Base-by-base conservation (phyloP, 805 yeast genomes). In the Yarrowia phangngaensis region DNA sequence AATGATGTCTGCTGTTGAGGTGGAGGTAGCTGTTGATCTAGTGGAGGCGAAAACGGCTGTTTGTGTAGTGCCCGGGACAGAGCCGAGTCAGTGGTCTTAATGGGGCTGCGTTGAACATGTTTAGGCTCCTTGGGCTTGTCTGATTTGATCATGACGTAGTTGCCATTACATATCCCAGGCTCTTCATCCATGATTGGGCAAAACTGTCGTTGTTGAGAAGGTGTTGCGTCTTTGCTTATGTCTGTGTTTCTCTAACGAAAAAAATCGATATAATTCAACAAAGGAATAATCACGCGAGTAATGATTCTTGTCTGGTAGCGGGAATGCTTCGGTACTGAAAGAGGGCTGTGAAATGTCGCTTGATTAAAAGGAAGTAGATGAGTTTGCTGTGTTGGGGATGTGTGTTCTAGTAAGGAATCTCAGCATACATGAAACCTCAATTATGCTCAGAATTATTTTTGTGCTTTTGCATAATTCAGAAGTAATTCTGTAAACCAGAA, bases 61-160 rank as follows among this genome's bases (percentile, higher is more conserved):
- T 38, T 38, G 45, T 38, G 45, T n/a, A 41, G 48, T 3, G 48
- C 48, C 48, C 48, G 34, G 16, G 48, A 29, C 28, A 41, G 35
- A 29, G 48, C 48, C 34, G 35, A 29, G 48, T 41, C 29, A 4
- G 35, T 29, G 8, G 35, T 15, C 12, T 41, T 41, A 22, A 29
- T 41, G 35, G 48, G 48, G 16, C 48, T 41, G 48, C 48, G 35
- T 6, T 29, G 27, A 13, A 15, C 35, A 20, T 20, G 35, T 29
- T 30, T 41, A 22, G 20, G 27, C 13, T 41, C 48, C 35, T 41
- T 29, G 35, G 48, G 48, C 20, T 30, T 29, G 35, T 41, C 48
- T 9, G 29, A 6, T 35, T 41, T 41, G 48, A 41, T 41, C 48
- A 41, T 30, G 35, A 41, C 48, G 13, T 41, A 41, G 35, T 41